Conservation (phyloP, 306 rosid species). For the Sesbania bispinosa region DNA sequence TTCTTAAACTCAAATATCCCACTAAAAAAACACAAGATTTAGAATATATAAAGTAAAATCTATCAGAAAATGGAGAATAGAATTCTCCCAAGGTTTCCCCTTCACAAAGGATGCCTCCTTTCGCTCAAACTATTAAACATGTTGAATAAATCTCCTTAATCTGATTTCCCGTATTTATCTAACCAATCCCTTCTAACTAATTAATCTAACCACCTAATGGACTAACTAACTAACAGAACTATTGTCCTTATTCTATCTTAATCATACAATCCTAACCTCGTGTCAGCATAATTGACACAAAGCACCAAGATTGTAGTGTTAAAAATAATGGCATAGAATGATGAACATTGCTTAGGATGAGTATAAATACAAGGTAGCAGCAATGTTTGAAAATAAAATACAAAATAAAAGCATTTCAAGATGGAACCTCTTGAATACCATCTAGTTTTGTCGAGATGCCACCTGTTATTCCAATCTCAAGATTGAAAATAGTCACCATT, state of each 20-base stretch:
- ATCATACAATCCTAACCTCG: too few species aligned
- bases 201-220: too few species aligned
- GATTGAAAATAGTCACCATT: conserved; percentile 88
- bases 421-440: too few species aligned
- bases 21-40: too few species aligned
- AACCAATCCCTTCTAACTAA: background rate
- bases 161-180: background rate
- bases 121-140: background rate
- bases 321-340: conserved; percentile 2
- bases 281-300: too few species aligned
- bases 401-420: conserved; percentile 34
- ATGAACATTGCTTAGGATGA: background rate
- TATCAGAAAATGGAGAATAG: background rate
- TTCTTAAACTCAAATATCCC: too few species aligned
- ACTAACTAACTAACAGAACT: too few species aligned
- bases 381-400: background rate
- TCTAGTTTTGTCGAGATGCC: too few species aligned
- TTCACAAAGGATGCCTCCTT: background rate
- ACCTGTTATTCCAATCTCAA: conserved; percentile 98
- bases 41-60: too few species aligned
- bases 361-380: conserved; percentile 10
- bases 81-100: background rate
- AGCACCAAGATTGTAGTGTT: background rate
- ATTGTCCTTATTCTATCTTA: too few species aligned
- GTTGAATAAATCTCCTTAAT: background rate